Evolutionary conservation across 306 rosid species (phyloP), one percentile per base, ranked within the genome.

Genomic region (Vicia sativa): DNA sequence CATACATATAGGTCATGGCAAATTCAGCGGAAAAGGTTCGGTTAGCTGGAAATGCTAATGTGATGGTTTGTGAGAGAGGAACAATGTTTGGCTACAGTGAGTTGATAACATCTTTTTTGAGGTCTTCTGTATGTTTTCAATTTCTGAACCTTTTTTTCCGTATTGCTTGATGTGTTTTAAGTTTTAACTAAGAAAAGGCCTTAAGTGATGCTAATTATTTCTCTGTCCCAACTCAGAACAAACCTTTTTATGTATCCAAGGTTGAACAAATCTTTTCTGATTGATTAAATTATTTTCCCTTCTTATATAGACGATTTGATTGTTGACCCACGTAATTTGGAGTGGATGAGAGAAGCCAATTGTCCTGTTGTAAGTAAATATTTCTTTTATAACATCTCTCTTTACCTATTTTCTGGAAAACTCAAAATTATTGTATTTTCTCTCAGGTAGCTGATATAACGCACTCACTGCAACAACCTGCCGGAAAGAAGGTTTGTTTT

Each of bases 51-150:
- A 93, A 93, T 82, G 82, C 91, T 74, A 93, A 90, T 52, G 92
- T 93, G 67, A 93, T 93, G 97, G 99, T 93, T 76, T 93, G 99
- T 78, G 97, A 90, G 80, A 88, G 97, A 80, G 96, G 96, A 79
- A 90, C 99, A 44, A 93, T 88, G 97, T 93, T 93, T 85, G 98
- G 99, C 65, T 93, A 93, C 77, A 93, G 99, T 93, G 87, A 90
- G 99, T 85, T 67, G n/a, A 28, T 72, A 57, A 6, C 26, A 26
- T 62, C 53, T 74, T 37, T 46, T 43, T 29, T 59, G 46, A 57
- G 26, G n/a, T 56, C 50, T 34, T 69, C n/a, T n/a, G 14, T 65
- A 48, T 65, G 46, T 64, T 70, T 67, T 56, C 23, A 13, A 39
- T 25, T 75, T 77, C 34, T 16, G 5, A 11, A 72, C 62, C 54